Percentiles rank a stretch among this genome's conserved stretches.
Evolutionary conservation across 352 stramenopile species (phyloP).

Genomic region (Pythium dissimile): DNA sequence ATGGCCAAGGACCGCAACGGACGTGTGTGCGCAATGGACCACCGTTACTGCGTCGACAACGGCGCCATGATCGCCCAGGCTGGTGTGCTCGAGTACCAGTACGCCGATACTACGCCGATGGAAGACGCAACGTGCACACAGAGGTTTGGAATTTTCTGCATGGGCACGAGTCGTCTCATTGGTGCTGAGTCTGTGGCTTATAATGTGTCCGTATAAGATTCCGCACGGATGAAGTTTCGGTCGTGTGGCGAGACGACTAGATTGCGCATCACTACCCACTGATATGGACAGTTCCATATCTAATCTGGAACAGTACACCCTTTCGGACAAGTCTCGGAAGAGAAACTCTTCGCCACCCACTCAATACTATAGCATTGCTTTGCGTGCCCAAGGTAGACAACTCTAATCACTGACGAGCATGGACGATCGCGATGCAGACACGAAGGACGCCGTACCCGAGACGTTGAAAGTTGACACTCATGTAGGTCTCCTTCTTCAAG

Average conservation of each 20-base stretch:
- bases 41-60: conserved; percentile 99
- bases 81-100: conserved; percentile 96
- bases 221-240: conserved; percentile 96
- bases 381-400: no score
- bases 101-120: conserved; percentile 88
- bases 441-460: background rate
- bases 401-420: background rate
- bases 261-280: background rate
- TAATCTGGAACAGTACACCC: background rate
- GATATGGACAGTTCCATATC: conserved; percentile 8
- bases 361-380: no score
- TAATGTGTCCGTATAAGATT: no score
- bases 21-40: conserved; percentile 97
- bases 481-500: conserved; percentile 26
- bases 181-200: no score
- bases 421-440: background rate
- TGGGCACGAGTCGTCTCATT: no score
- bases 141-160: no score
- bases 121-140: conserved; percentile 94
- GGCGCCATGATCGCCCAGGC: conserved; percentile 99
- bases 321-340: background rate
- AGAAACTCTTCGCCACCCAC: background rate
- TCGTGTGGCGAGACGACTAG: conserved; percentile 94
- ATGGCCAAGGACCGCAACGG: conserved; percentile 96
- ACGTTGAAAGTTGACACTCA: conserved; percentile 17